Percentiles rank a stretch among this genome's conserved stretches.
Evolutionary conservation across 495 filamentous ascomycete genomes (phyloP).

Genomic region (Cenococcum geophilum): DNA sequence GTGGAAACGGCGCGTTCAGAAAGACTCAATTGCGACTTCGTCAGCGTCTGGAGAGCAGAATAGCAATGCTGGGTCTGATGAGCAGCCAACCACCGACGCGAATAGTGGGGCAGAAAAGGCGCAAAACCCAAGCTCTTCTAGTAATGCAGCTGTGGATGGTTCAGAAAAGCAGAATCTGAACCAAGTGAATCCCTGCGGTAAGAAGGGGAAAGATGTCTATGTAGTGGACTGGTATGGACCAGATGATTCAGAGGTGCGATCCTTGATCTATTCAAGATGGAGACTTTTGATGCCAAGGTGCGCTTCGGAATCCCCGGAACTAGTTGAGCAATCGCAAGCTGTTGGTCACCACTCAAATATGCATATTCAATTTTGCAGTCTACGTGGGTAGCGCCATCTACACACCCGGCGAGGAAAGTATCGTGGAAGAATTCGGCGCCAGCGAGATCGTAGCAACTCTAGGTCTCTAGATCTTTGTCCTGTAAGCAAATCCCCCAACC

Average conservation of each 20-base stretch:
- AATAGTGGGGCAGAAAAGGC: too few relatives aligned
- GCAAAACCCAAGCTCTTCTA: too few relatives aligned
- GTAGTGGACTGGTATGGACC: conserved; percentile 12
- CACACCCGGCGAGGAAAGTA: conserved; percentile 5
- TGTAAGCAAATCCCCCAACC: conserved; percentile 20
- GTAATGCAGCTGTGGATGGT: too few relatives aligned
- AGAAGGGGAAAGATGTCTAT: neutral
- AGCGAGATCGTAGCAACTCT: conserved; percentile 19
- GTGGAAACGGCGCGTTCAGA: too few relatives aligned
- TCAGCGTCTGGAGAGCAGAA: too few relatives aligned
- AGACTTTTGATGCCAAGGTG: neutral
- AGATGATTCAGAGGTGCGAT: conserved; percentile 7
- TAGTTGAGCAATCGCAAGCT: conserved; percentile 10
- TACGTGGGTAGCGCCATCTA: conserved; percentile 24
- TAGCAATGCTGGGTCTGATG: too few relatives aligned
- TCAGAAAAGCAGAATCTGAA: too few relatives aligned
- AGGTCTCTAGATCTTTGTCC: conserved; percentile 20
- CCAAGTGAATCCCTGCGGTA: too few relatives aligned
- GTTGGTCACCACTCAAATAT: conserved; percentile 10
- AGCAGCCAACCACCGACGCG: too few relatives aligned
- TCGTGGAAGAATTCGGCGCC: conserved; percentile 18
- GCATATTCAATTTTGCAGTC: conserved; percentile 17
- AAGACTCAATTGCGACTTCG: too few relatives aligned
- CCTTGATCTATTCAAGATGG: neutral
- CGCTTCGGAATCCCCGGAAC: conserved; percentile 19